A percentile compares a stretch with the other conserved stretches of the same genome.
These are phyloP conservation scores for Cynanchum wilfordii DNA, from an alignment of 257 asterid genomes.

Conservation along the genomic window DNA sequence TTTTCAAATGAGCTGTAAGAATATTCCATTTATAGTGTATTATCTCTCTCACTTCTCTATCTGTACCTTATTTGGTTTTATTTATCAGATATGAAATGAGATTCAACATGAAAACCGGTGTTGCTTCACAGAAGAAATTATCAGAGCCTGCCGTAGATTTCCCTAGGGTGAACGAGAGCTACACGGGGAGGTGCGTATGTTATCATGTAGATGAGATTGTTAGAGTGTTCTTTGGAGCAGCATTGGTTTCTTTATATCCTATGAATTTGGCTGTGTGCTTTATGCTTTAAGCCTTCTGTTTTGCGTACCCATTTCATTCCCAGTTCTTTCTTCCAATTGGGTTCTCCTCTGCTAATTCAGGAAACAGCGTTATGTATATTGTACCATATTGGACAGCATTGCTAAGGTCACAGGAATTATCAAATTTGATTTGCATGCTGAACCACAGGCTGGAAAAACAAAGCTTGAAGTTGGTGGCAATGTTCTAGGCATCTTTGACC, in stretches of 20 bases:
- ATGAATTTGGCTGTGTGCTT: neutral
- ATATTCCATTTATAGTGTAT: neutral
- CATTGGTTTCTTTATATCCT: neutral
- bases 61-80: constrained; percentile 10
- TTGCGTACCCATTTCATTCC: neutral
- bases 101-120: constrained; percentile 81
- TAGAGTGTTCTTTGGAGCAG: neutral
- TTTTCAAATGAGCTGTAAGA: constrained; percentile 85
- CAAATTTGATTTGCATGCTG: constrained; percentile 86
- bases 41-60: constrained; percentile 9
- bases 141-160: constrained; percentile 89
- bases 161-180: constrained; percentile 90
- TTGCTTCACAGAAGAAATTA: constrained; percentile 76
- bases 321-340: constrained; percentile 8
- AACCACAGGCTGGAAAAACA: constrained; percentile 68
- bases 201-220: neutral
- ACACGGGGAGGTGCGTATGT: constrained; percentile 68
- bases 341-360: constrained; percentile 33
- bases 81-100: constrained; percentile 88
- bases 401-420: constrained; percentile 83
- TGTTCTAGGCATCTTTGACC: too few species aligned
- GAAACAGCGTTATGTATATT: constrained; percentile 86
- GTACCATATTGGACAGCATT: constrained; percentile 68
- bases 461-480: constrained; percentile 94
- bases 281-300: neutral